Conservation (phyloP, 805 yeast species). For the Pachysolen tannophilus region DNA sequence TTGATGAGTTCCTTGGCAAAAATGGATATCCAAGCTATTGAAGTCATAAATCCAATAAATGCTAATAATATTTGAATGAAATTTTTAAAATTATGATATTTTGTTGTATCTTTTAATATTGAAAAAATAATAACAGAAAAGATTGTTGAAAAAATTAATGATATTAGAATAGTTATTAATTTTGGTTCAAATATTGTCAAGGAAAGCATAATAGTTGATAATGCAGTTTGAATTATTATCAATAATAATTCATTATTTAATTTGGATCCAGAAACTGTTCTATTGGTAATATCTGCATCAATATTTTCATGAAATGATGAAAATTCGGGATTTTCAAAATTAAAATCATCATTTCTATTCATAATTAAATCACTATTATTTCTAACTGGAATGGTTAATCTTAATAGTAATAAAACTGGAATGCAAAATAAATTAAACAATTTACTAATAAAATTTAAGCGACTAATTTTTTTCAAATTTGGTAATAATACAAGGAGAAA, state of each 20-base stretch:
- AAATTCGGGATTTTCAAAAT: slow-evolving; percentile 6
- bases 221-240: slow-evolving; percentile 22
- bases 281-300: slow-evolving; percentile 4
- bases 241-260: slow-evolving; percentile 15
- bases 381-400: slow-evolving; percentile 27
- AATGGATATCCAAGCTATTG: slow-evolving; percentile 61
- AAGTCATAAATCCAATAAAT: slow-evolving; percentile 51
- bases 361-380: slow-evolving; percentile 4
- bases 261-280: not conserved
- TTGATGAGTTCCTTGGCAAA: slow-evolving; percentile 67
- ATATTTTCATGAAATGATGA: slow-evolving; percentile 5
- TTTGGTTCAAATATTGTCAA: slow-evolving; percentile 12
- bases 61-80: not conserved
- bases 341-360: slow-evolving; percentile 6
- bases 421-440: not conserved
- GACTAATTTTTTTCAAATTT: not conserved
- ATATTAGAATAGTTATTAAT: slow-evolving; percentile 5
- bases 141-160: not conserved
- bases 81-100: not conserved
- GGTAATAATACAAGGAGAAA: not conserved
- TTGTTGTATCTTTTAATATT: not conserved
- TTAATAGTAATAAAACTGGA: slow-evolving; percentile 21
- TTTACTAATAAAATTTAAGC: not conserved
- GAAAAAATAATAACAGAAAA: not conserved
- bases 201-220: slow-evolving; percentile 21